These are phyloP conservation scores for Sordariomycetes sp. DNA, from an alignment of 2,329 filamentous ascomycete genomes.

Conservation along the genomic window DNA sequence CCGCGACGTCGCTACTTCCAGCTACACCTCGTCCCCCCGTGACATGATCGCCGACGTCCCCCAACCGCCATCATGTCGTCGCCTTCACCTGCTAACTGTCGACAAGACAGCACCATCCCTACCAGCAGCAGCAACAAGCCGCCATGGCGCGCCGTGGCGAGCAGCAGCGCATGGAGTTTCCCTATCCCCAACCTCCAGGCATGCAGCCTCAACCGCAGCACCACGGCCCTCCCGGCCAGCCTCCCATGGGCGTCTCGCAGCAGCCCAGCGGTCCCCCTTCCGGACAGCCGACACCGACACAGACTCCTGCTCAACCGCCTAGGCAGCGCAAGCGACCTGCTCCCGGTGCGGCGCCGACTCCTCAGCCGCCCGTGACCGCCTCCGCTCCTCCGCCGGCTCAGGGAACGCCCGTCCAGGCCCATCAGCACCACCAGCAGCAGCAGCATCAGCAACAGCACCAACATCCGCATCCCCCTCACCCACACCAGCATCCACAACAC, in stretches of 20 bases:
- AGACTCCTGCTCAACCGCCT: constrained; percentile 25
- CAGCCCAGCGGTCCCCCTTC: constrained; percentile 21
- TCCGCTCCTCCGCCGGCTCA: constrained; percentile 4
- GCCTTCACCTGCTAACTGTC: constrained; percentile 4
- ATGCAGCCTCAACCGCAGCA: constrained; percentile 25
- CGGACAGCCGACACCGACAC: constrained; percentile 26
- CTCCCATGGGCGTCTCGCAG: constrained; percentile 34
- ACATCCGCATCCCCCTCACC: constrained; percentile 1
- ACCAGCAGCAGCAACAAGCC: constrained; percentile 26
- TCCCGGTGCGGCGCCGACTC: constrained; percentile 21
- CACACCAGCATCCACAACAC: constrained; percentile 2
- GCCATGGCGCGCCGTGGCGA: constrained; percentile 39
- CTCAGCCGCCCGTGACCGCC: constrained; percentile 1
- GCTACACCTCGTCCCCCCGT: no score
- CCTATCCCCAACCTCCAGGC: constrained; percentile 27
- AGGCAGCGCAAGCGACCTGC: constrained; percentile 32
- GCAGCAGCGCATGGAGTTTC: constrained; percentile 27
- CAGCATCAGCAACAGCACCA: constrained; percentile 1
- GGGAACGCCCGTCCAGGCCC: constrained; percentile 18
- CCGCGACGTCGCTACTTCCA: no score
- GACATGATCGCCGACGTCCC: no score
- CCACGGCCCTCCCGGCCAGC: constrained; percentile 26
- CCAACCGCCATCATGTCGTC: not conserved
- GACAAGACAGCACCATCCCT: constrained; percentile 32
- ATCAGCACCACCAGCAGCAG: constrained; percentile 18